Conservation (phyloP, 2,329 filamentous ascomycete species). For the Colletotrichum caudatum region DNA sequence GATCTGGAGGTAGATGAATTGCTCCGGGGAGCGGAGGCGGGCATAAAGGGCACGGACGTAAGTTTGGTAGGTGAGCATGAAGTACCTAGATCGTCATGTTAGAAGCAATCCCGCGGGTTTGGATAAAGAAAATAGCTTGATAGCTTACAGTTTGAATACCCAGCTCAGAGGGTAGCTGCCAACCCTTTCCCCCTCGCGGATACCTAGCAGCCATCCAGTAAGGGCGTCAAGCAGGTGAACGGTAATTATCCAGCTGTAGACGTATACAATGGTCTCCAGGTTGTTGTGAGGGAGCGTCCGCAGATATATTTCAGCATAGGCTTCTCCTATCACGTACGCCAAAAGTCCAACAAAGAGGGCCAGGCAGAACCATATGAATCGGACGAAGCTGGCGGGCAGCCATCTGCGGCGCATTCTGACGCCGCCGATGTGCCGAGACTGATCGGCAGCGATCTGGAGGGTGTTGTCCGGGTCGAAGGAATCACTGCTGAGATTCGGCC, state of each 20-base stretch:
- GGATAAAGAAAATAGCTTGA: background rate
- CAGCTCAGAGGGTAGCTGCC: conserved; percentile 78
- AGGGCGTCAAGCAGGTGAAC: conserved; percentile 74
- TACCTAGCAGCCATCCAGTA: conserved; percentile 75
- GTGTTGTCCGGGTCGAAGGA: conserved; percentile 54
- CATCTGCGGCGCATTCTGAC: conserved; percentile 64
- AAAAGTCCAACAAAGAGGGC: conserved; percentile 72
- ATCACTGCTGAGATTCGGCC: conserved; percentile 52
- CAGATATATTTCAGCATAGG: conserved; percentile 76
- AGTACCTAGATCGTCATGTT: conserved; percentile 61
- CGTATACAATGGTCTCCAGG: conserved; percentile 75
- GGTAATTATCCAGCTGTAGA: conserved; percentile 77
- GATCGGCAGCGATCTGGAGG: conserved; percentile 40
- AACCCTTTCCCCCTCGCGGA: conserved; percentile 73
- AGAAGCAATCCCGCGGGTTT: background rate
- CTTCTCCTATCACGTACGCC: conserved; percentile 76
- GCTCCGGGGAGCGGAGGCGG: conserved; percentile 72
- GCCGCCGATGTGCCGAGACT: conserved; percentile 41
- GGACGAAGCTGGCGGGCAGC: conserved; percentile 75
- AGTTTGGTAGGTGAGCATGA: conserved; percentile 77
- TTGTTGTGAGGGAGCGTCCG: conserved; percentile 75
- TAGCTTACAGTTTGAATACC: conserved; percentile 75
- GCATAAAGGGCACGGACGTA: conserved; percentile 78
- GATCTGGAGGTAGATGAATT: conserved; percentile 74
- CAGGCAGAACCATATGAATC: conserved; percentile 77